Evolutionary conservation across 768 basidiomycete genomes (phyloP).

Genomic region (Suillus tomentosus): DNA sequence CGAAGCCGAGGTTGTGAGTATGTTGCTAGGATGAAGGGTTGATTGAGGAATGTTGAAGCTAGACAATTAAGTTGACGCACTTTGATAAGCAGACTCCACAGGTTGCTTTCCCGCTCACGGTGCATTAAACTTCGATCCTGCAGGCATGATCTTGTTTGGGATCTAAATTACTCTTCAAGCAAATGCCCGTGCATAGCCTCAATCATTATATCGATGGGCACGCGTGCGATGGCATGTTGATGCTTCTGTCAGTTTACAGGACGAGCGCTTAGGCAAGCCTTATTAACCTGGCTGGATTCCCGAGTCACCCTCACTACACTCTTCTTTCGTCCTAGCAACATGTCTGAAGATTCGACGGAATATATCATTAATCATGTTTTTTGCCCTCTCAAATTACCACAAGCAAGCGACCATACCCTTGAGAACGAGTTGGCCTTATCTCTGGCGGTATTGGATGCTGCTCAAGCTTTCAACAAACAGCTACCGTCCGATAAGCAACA

Average conservation of each 20-base stretch:
- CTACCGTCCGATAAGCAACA: conserved; percentile 12
- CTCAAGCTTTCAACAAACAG: conserved; percentile 20
- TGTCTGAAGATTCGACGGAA: background rate
- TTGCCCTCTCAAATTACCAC: conserved; percentile 44
- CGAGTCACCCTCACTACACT: background rate
- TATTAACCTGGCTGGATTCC: background rate
- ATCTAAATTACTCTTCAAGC: background rate
- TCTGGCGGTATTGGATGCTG: conserved; percentile 20
- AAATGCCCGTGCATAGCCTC: background rate
- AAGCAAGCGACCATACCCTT: conserved; percentile 32
- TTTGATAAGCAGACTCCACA: background rate
- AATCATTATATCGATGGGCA: background rate
- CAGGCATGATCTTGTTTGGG: background rate
- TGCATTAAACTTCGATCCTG: background rate
- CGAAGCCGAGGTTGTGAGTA: conserved; percentile 58
- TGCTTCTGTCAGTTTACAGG: background rate
- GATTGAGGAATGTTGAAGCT: conserved; percentile 88
- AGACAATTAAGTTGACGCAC: background rate
- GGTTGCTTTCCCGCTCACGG: background rate
- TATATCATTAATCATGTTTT: conserved; percentile 48
- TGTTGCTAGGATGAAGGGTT: conserved; percentile 63
- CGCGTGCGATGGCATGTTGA: background rate
- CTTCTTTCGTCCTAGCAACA: background rate
- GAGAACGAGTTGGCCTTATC: conserved; percentile 31
- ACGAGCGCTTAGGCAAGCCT: background rate